Percentiles rank a stretch among this genome's conserved stretches.
Conservation (phyloP, 306 rosid genomes). For the Dryas octopetala region DNA sequence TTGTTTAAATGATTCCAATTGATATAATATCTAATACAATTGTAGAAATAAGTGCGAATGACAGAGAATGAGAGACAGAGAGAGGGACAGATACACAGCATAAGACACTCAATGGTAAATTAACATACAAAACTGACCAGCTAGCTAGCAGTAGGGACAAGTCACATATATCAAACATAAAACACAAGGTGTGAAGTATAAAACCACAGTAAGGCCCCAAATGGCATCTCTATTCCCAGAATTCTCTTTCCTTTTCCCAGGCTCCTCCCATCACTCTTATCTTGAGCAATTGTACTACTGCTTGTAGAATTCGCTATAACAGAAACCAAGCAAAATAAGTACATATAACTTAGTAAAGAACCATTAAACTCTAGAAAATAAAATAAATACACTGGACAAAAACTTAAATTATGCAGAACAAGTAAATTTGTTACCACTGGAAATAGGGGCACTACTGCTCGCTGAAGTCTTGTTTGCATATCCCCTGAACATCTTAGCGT, state of each 20-base stretch:
- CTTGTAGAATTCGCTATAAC: constrained; percentile 29
- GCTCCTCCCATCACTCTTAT: constrained; percentile 40
- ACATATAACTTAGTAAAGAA: neutral
- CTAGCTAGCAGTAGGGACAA: neutral
- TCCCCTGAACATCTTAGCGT: constrained; percentile 59
- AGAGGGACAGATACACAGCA: too few species aligned
- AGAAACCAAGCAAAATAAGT: constrained; percentile 7
- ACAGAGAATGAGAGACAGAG: neutral
- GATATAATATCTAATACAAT: neutral
- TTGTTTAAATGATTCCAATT: neutral
- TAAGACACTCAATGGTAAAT: neutral
- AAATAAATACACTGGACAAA: too few species aligned
- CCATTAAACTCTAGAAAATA: neutral
- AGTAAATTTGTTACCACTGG: constrained; percentile 32
- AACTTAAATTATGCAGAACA: neutral
- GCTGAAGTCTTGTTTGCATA: constrained; percentile 8
- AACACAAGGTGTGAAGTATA: constrained; percentile 35
- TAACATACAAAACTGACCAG: neutral
- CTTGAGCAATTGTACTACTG: constrained; percentile 31
- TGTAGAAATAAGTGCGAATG: neutral
- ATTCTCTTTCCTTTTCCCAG: constrained; percentile 42
- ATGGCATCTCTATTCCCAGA: constrained; percentile 28
- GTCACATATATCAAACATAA: constrained; percentile 26
- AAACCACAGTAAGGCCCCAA: constrained; percentile 39
- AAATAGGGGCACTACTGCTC: constrained; percentile 14